A percentile compares a stretch with the other conserved stretches of the same genome.
phyloP scores from a whole-genome alignment of 2,329 filamentous ascomycete genomes.

The Aspergillus sergii region DNA sequence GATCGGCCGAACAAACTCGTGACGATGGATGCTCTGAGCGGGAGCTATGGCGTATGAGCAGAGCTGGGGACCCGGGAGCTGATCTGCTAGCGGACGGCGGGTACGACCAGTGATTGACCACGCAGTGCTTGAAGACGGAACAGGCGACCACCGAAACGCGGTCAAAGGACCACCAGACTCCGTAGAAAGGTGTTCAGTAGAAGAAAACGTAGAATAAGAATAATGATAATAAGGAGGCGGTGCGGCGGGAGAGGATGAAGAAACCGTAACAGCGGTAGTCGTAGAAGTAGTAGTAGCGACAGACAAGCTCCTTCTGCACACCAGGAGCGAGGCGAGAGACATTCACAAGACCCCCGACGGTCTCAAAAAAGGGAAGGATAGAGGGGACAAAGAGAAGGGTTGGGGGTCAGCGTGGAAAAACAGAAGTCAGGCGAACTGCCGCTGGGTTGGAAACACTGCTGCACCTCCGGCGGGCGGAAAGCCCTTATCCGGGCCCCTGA shows the following conservation, averaged over 20 bases:
- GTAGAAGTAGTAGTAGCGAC: conserved; percentile 24
- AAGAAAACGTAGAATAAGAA: not conserved
- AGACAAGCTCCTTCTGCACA: conserved; percentile 33
- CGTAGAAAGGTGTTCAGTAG: conserved; percentile 3
- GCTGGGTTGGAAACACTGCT: conserved; percentile 1
- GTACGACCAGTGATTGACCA: conserved; percentile 1
- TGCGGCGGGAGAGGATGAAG: conserved; percentile 13
- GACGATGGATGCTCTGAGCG: conserved; percentile 16
- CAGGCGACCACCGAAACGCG: not conserved
- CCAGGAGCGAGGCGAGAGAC: conserved; percentile 34
- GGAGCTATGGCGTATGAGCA: conserved; percentile 12
- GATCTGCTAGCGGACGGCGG: conserved; percentile 1
- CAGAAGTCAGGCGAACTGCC: conserved; percentile 16
- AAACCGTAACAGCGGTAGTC: conserved; percentile 18
- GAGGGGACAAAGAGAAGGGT: conserved; percentile 15
- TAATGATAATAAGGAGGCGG: conserved; percentile 9
- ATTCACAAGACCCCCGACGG: conserved; percentile 33
- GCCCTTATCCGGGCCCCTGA: conserved; percentile 13
- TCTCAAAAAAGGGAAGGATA: conserved; percentile 19
- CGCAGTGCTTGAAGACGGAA: not conserved
- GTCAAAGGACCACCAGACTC: not conserved
- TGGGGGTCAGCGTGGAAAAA: conserved; percentile 8
- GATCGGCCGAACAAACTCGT: conserved; percentile 16
- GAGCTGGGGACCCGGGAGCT: conserved; percentile 8
- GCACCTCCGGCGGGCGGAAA: not conserved